Evolutionary conservation across 352 stramenopile species (phyloP).

Genomic region (Phytophthora melonis): DNA sequence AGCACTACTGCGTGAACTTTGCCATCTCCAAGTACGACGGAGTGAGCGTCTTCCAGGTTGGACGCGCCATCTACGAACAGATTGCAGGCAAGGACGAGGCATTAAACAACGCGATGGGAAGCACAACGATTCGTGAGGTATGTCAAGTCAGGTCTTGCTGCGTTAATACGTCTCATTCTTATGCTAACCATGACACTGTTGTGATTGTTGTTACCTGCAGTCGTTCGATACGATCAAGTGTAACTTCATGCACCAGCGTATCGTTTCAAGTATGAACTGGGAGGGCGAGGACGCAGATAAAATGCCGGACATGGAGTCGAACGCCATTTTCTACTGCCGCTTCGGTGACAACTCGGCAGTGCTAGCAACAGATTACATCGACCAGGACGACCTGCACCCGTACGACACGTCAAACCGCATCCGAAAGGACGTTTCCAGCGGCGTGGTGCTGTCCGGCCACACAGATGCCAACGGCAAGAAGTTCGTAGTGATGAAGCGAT

Average conservation of each 20-base stretch:
- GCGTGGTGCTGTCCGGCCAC: constrained; percentile 74
- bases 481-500: constrained; percentile 84
- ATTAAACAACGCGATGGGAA: constrained; percentile 64
- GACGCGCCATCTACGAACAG: constrained; percentile 76
- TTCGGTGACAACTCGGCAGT: constrained; percentile 74
- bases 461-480: constrained; percentile 68
- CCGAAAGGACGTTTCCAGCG: constrained; percentile 81
- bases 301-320: constrained; percentile 78
- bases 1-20: constrained; percentile 84
- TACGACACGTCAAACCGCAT: constrained; percentile 76
- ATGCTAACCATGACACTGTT: constrained; percentile 2
- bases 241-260: constrained; percentile 86
- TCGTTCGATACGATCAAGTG: constrained; percentile 82
- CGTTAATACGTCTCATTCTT: not conserved
- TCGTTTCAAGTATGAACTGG: constrained; percentile 80
- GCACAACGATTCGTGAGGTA: constrained; percentile 66
- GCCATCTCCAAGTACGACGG: constrained; percentile 78
- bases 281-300: constrained; percentile 49
- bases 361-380: constrained; percentile 79
- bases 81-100: constrained; percentile 73
- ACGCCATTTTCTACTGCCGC: constrained; percentile 71
- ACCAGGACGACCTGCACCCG: constrained; percentile 80
- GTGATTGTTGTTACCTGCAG: constrained; percentile 16
- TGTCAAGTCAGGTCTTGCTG: not conserved
- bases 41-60: constrained; percentile 68